phyloP scores from a whole-genome alignment of 805 yeast species.

The Yamadazyma sp. region DNA sequence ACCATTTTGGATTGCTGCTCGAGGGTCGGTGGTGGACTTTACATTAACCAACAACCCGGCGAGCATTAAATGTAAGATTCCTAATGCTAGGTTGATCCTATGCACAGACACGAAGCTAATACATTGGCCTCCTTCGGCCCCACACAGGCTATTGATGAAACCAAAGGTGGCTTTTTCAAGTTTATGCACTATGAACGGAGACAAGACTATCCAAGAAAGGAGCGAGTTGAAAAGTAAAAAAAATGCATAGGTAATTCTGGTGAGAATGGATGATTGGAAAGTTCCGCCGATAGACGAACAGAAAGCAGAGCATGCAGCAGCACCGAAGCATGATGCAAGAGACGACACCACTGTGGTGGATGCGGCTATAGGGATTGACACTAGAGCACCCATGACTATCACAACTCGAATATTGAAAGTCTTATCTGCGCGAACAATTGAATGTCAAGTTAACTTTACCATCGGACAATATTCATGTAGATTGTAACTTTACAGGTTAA shows the following conservation, averaged over 20 bases:
- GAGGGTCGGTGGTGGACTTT: conserved; percentile 70
- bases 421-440: too few relatives aligned
- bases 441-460: too few relatives aligned
- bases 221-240: conserved; percentile 75
- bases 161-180: conserved; percentile 73
- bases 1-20: conserved; percentile 86
- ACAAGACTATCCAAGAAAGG: conserved; percentile 88
- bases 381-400: conserved; percentile 56
- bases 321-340: conserved; percentile 75
- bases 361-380: conserved; percentile 72
- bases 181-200: conserved; percentile 73
- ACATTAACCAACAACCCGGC: conserved; percentile 72
- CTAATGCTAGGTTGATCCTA: conserved; percentile 84
- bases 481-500: too few relatives aligned
- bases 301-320: conserved; percentile 70
- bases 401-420: not conserved
- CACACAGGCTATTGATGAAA: conserved; percentile 68
- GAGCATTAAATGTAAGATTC: conserved; percentile 69
- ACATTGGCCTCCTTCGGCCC: conserved; percentile 70
- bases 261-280: conserved; percentile 73
- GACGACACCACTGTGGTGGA: conserved; percentile 35
- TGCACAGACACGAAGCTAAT: conserved; percentile 93
- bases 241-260: conserved; percentile 83
- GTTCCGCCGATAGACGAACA: conserved; percentile 53
- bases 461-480: too few relatives aligned